Percentiles rank a stretch among this genome's conserved stretches.
Conservation (phyloP, 805 yeast species). For the Teunomyces tritomae region DNA sequence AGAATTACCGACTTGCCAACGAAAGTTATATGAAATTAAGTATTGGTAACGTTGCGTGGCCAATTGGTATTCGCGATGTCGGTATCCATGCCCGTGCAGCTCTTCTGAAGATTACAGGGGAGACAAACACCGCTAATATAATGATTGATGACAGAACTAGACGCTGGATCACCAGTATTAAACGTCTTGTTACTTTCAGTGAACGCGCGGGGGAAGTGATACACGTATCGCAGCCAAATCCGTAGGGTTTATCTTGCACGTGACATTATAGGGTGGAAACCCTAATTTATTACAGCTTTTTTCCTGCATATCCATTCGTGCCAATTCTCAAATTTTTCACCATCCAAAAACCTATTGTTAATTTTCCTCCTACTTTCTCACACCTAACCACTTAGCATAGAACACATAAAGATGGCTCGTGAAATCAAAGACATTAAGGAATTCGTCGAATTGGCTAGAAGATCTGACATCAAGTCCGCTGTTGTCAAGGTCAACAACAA, state of each 20-base stretch:
- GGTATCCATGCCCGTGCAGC: conserved; percentile 78
- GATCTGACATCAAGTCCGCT: conserved; percentile 92
- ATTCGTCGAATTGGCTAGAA: conserved; percentile 94
- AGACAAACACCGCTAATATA: conserved; percentile 55
- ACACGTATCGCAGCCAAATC: neutral
- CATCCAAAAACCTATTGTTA: conserved; percentile 14
- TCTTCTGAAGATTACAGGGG: conserved; percentile 54
- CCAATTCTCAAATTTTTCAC: conserved; percentile 1
- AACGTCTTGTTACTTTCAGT: conserved; percentile 63
- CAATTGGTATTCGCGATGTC: conserved; percentile 77
- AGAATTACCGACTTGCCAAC: conserved; percentile 51
- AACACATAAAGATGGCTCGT: conserved; percentile 10
- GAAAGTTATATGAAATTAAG: conserved; percentile 73
- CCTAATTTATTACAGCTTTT: neutral
- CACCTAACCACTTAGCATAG: conserved; percentile 2
- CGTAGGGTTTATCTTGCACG: neutral
- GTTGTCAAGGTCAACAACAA: conserved; percentile 91
- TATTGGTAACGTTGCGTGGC: conserved; percentile 91
- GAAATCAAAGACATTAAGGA: conserved; percentile 96
- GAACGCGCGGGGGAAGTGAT: conserved; percentile 14
- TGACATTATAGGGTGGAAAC: neutral
- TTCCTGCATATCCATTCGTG: neutral
- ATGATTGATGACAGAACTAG: conserved; percentile 77
- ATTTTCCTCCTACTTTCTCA: conserved; percentile 4
- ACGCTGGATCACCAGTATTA: conserved; percentile 72